Conservation (phyloP, 306 rosid genomes). For the Carpinus fangiana region DNA sequence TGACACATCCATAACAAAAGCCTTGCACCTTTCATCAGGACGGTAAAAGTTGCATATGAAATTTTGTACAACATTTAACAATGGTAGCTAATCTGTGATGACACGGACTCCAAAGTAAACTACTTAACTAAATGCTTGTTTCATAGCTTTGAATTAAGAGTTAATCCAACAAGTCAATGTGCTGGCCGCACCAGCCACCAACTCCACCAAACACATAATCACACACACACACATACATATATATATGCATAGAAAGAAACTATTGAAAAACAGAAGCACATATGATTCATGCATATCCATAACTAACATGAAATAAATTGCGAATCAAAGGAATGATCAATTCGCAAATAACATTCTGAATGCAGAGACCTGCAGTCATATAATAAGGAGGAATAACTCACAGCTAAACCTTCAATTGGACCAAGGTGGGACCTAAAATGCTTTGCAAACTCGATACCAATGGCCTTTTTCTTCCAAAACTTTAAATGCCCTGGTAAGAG, state of each 20-base stretch:
- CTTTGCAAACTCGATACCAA: conserved; percentile 93
- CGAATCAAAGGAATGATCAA: conserved; percentile 23
- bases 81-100: neutral
- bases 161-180: neutral
- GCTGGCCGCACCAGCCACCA: neutral
- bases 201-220: conserved; percentile 6
- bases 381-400: conserved; percentile 46
- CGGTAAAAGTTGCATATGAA: neutral
- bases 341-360: conserved; percentile 10
- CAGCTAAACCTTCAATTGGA: conserved; percentile 94
- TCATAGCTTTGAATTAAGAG: neutral
- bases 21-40: neutral
- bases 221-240: too few relatives aligned
- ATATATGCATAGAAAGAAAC: neutral
- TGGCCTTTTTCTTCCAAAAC: conserved; percentile 93
- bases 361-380: conserved; percentile 10
- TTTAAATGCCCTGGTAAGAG: conserved; percentile 75
- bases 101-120: neutral
- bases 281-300: neutral
- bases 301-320: conserved; percentile 1
- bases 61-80: neutral
- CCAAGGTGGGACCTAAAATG: conserved; percentile 97
- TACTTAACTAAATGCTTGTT: neutral
- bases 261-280: conserved; percentile 5
- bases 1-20: too few relatives aligned